Evolutionary conservation across 1,139 yeast species (phyloP).

Genomic region (Yamadazyma sp.): DNA sequence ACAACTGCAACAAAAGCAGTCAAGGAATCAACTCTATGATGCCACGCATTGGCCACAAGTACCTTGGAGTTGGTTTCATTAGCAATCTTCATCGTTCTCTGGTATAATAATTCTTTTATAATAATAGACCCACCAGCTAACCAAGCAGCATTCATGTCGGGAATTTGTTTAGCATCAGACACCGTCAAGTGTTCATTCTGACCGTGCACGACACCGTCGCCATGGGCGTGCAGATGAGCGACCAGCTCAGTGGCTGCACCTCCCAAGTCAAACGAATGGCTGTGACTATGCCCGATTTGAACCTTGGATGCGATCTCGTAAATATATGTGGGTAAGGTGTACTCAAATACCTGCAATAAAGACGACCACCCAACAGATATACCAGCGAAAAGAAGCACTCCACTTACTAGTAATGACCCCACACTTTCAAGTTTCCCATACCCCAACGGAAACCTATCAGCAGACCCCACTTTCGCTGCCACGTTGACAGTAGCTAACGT

Average conservation of each 20-base stretch:
- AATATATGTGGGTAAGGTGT: constrained; percentile 55
- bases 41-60: constrained; percentile 97
- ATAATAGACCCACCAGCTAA: constrained; percentile 84
- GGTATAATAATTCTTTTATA: constrained; percentile 83
- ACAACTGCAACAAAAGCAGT: constrained; percentile 89
- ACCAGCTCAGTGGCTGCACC: constrained; percentile 5
- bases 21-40: constrained; percentile 92
- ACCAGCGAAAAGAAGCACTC: constrained; percentile 83
- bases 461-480: constrained; percentile 64
- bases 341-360: constrained; percentile 66
- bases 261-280: constrained; percentile 28
- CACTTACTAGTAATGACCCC: constrained; percentile 86
- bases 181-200: neutral
- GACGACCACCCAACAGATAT: constrained; percentile 90
- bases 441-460: constrained; percentile 72
- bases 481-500: constrained; percentile 88
- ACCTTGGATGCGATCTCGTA: constrained; percentile 43
- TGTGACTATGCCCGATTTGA: constrained; percentile 56
- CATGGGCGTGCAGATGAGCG: constrained; percentile 35
- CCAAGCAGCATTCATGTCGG: constrained; percentile 93
- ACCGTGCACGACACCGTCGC: constrained; percentile 1
- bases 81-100: constrained; percentile 80
- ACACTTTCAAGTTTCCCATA: constrained; percentile 91
- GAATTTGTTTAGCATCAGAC: constrained; percentile 28
- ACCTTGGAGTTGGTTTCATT: constrained; percentile 78